Evolutionary conservation across 495 filamentous ascomycete species (phyloP), one percentile per base, ranked within the genome.

Genomic region (Aspergillus avenaceus): DNA sequence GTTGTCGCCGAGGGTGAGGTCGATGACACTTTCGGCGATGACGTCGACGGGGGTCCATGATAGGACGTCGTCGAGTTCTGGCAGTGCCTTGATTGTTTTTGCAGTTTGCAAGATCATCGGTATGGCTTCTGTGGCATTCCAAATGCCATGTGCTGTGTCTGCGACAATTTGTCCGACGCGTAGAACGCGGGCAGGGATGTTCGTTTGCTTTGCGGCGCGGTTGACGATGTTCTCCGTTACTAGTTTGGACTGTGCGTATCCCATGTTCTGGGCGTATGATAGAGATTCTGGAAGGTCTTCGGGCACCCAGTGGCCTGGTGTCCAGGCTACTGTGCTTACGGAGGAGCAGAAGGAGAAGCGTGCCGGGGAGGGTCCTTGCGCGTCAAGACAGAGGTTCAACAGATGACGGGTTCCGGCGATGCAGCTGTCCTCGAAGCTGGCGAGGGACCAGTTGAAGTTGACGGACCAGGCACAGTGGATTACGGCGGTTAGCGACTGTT

Each of bases 401-500:
- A 87, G 72, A 48, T 83, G 75, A 1, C 61, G 63, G 5, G 81
- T 64, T 9, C 77, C 78, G 3, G 70, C 66, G 47, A 87, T 76
- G 55, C 82, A 79, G 26, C 76, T 71, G 19, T 60, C 57, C 6
- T 71, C 75, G 54, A 88, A 86, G 52, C 74, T 80, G 9, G 69
- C 65, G 1, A 86, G 64, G 2, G 72, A 65, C 65, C 80, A 71
- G 53, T 78, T 83, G 70, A 87, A 88, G 60, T 88, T 85, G 23
- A 87, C 84, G 4, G 80, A 76, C 84, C 84, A 88, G 25, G 83
- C 84, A 12, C 77, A 73, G 61, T 87, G 84, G 28, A 85, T 75
- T 18, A 84, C 70, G 0, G 66, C 49, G 4, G 77, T 81, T 0
- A 66, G 65, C 24, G 66, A 64, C 2, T 54, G 49, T 0, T 56